Evolutionary conservation across 768 basidiomycete genomes (phyloP).

Genomic region (Russula lepida): DNA sequence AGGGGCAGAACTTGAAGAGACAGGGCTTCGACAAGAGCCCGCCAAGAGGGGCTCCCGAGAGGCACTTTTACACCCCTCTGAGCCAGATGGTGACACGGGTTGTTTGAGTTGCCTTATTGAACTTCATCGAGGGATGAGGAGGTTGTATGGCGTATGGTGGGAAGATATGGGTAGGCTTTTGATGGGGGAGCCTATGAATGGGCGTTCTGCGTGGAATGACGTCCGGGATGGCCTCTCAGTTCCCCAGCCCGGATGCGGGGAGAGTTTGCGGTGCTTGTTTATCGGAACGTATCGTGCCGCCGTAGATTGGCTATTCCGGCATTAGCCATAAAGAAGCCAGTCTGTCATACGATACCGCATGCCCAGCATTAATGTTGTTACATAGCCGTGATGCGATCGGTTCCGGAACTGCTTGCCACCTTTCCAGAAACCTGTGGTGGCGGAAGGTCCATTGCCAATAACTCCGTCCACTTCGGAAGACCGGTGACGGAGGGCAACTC

Average conservation of each 20-base stretch:
- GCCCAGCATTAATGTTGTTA: not conserved
- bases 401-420: not conserved
- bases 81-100: not conserved
- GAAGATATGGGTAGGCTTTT: slow-evolving; percentile 14
- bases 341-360: not conserved
- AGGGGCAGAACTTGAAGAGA: slow-evolving; percentile 1
- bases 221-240: not conserved
- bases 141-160: slow-evolving; percentile 15
- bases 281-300: not conserved
- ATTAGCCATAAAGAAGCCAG: not conserved
- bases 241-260: not conserved
- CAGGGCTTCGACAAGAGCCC: not conserved
- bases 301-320: not conserved
- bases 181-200: slow-evolving; percentile 5
- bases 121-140: slow-evolving; percentile 16
- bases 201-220: slow-evolving; percentile 8
- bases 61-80: not conserved
- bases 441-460: slow-evolving; percentile 29
- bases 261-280: not conserved
- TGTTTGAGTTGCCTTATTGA: slow-evolving; percentile 12
- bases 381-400: not conserved
- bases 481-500: slow-evolving; percentile 39
- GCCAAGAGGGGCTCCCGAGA: not conserved
- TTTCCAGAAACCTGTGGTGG: not conserved
- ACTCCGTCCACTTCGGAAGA: slow-evolving; percentile 41